Percentiles rank a stretch among this genome's conserved stretches.
phyloP scores from a whole-genome alignment of 2,329 filamentous ascomycete species.

The Ascomycota sp. region DNA sequence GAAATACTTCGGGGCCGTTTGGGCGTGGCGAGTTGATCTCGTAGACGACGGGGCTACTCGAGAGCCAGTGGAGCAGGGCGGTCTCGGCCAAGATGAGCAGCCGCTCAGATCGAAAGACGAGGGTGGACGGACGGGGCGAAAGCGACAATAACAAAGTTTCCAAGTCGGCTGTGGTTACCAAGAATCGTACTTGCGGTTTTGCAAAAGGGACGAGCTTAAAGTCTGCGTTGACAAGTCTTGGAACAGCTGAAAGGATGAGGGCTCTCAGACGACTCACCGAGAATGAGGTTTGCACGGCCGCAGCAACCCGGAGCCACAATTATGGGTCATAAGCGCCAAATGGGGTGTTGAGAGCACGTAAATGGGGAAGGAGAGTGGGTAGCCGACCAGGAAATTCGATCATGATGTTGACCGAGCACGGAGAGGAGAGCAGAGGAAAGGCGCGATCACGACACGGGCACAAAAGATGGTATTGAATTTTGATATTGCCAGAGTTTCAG shows the following conservation, averaged over 20 bases:
- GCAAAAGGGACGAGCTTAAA: slow-evolving; percentile 13
- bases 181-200: slow-evolving; percentile 20
- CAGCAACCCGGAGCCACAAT: background rate
- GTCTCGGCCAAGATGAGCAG: slow-evolving; percentile 23
- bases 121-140: slow-evolving; percentile 19
- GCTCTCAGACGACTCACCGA: slow-evolving; percentile 8
- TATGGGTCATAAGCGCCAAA: too few species aligned
- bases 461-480: too few species aligned
- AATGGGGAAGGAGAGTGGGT: too few species aligned
- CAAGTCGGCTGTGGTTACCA: slow-evolving; percentile 20
- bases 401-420: too few species aligned
- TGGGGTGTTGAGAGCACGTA: too few species aligned
- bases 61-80: slow-evolving; percentile 23
- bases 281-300: slow-evolving; percentile 6
- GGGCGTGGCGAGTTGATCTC: background rate
- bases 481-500: too few species aligned
- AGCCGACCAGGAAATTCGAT: too few species aligned
- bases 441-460: too few species aligned
- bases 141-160: slow-evolving; percentile 20
- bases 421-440: too few species aligned
- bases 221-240: slow-evolving; percentile 7
- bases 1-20: background rate
- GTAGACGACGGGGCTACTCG: background rate
- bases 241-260: slow-evolving; percentile 7
- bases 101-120: slow-evolving; percentile 26